Conservation (phyloP, 345 rosid genomes). For the Psidium friedrichsthalianum region DNA sequence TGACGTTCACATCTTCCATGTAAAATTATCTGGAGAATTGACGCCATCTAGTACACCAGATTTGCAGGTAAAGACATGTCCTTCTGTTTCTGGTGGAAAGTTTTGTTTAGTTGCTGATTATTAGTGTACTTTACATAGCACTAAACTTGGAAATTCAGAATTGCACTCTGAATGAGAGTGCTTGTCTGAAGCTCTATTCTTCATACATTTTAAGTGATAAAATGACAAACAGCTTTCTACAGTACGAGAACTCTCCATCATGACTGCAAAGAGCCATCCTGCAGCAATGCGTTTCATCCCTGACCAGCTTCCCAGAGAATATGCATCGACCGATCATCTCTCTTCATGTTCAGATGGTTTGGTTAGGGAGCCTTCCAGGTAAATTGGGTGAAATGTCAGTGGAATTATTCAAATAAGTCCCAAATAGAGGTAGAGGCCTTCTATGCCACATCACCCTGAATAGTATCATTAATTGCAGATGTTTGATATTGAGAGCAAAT, state of each 20-base stretch:
- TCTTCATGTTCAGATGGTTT: constrained; percentile 28
- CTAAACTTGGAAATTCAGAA: constrained; percentile 5
- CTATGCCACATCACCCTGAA: constrained; percentile 15
- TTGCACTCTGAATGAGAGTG: constrained; percentile 10
- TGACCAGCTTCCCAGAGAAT: constrained; percentile 59
- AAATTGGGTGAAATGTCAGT: constrained; percentile 6
- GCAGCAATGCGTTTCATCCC: constrained; percentile 99
- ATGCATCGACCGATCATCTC: constrained; percentile 26
- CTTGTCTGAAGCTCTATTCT: constrained; percentile 25
- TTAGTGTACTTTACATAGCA: background rate
- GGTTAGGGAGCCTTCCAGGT: constrained; percentile 81
- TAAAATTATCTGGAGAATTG: constrained; percentile 60
- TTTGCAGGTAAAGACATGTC: constrained; percentile 57
- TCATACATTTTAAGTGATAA: constrained; percentile 88
- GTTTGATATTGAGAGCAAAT: constrained; percentile 81
- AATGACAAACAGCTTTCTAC: constrained; percentile 99
- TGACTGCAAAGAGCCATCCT: constrained; percentile 99
- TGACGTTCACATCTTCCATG: constrained; percentile 87
- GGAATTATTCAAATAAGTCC: background rate
- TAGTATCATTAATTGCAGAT: constrained; percentile 33
- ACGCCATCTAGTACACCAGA: constrained; percentile 66
- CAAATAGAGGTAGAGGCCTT: background rate
- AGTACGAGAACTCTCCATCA: constrained; percentile 98
- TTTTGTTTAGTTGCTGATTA: background rate
- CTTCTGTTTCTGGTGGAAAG: background rate